Evolutionary conservation across 768 basidiomycete genomes (phyloP).

Genomic region (Podaxis sp.): DNA sequence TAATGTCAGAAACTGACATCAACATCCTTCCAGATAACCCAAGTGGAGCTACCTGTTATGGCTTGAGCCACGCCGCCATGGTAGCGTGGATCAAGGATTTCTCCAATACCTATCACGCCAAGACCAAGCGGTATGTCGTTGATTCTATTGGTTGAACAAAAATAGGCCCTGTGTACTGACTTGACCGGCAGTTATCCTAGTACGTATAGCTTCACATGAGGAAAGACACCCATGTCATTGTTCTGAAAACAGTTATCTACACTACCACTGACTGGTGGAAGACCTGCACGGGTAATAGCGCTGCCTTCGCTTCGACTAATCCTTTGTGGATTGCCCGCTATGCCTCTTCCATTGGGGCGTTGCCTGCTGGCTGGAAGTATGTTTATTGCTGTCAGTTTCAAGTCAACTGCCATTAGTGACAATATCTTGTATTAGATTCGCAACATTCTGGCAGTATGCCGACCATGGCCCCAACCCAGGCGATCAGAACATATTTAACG

Average conservation of each 20-base stretch:
- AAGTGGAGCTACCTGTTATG: slow-evolving; percentile 52
- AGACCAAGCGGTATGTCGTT: slow-evolving; percentile 41
- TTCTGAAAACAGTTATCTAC: slow-evolving; percentile 29
- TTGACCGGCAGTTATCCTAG: background rate
- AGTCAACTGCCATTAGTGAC: background rate
- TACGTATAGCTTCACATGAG: background rate
- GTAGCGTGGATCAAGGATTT: slow-evolving; percentile 65
- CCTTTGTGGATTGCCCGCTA: slow-evolving; percentile 64
- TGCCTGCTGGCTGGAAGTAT: slow-evolving; percentile 57
- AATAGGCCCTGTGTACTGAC: background rate
- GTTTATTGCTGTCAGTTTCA: background rate
- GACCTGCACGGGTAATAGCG: slow-evolving; percentile 60
- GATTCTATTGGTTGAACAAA: background rate
- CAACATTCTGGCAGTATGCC: slow-evolving; percentile 63
- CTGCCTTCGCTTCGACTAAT: slow-evolving; percentile 44
- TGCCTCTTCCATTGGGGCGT: slow-evolving; percentile 44
- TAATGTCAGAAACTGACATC: background rate
- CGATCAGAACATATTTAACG: slow-evolving; percentile 58
- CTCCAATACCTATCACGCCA: slow-evolving; percentile 53
- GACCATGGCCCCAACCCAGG: slow-evolving; percentile 55
- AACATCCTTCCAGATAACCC: slow-evolving; percentile 42
- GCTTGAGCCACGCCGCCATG: slow-evolving; percentile 49
- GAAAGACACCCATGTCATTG: background rate
- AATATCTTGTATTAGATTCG: slow-evolving; percentile 27
- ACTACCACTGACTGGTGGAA: slow-evolving; percentile 70